These are phyloP conservation scores for Pleurotus salmoneostramineus DNA, from an alignment of 768 basidiomycete species.

Conservation along the genomic window DNA sequence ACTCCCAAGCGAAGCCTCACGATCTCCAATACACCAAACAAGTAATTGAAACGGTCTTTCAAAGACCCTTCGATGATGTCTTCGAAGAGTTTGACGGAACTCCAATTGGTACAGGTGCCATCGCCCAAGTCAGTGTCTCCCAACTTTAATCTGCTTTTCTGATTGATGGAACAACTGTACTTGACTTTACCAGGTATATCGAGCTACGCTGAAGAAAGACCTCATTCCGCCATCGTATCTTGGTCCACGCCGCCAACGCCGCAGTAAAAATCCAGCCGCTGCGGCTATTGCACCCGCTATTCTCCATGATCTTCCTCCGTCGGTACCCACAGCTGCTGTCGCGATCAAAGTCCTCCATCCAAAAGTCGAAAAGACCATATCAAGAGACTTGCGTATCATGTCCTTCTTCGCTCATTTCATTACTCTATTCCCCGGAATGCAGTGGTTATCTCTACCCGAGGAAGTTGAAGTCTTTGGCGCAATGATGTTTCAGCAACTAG, in stretches of 20 bases:
- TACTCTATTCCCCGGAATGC: constrained; percentile 83
- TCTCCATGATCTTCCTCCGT: constrained; percentile 61
- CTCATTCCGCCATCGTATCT: constrained; percentile 85
- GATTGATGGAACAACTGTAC: background rate
- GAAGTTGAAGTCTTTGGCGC: constrained; percentile 92
- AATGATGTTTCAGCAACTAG: constrained; percentile 96
- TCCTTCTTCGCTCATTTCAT: constrained; percentile 81
- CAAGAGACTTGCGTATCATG: constrained; percentile 94
- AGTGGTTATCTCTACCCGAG: constrained; percentile 94
- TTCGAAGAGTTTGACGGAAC: constrained; percentile 85
- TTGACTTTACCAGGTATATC: constrained; percentile 63
- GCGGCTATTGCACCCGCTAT: constrained; percentile 48
- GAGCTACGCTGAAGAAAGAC: constrained; percentile 78
- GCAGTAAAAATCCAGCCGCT: constrained; percentile 29
- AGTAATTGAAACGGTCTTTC: constrained; percentile 83
- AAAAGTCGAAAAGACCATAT: constrained; percentile 73
- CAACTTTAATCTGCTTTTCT: background rate
- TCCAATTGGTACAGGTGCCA: constrained; percentile 98
- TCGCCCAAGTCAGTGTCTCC: constrained; percentile 66
- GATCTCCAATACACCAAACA: constrained; percentile 71
- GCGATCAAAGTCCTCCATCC: constrained; percentile 98
- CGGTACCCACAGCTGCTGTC: constrained; percentile 80
- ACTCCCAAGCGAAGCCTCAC: constrained; percentile 86
- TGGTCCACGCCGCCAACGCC: constrained; percentile 61
- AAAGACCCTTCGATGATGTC: constrained; percentile 77